These are phyloP conservation scores for Debaryomyces hansenii DNA, from an alignment of 805 yeast species.

Conservation along the genomic window DNA sequence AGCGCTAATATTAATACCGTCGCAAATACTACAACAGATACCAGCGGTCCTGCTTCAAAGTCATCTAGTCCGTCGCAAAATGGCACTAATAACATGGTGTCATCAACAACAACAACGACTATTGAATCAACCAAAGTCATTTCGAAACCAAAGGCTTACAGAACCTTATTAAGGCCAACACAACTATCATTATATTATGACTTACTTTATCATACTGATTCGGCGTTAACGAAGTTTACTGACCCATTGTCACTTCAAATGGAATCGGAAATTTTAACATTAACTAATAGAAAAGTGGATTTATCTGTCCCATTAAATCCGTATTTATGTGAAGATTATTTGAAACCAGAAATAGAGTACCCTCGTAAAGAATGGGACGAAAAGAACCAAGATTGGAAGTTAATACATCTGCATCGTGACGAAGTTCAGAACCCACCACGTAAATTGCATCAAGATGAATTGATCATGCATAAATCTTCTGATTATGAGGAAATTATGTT, in stretches of 20 bases:
- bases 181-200: constrained; percentile 83
- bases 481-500: constrained; percentile 91
- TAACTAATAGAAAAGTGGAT: constrained; percentile 77
- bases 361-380: constrained; percentile 48
- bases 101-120: constrained; percentile 5
- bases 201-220: constrained; percentile 78
- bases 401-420: constrained; percentile 32
- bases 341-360: constrained; percentile 47
- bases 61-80: constrained; percentile 3
- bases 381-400: constrained; percentile 29
- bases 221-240: constrained; percentile 68
- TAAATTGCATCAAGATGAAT: constrained; percentile 42
- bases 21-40: constrained; percentile 1
- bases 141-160: constrained; percentile 67
- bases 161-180: constrained; percentile 78
- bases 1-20: neutral
- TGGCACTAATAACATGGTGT: constrained; percentile 7
- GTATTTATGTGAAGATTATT: constrained; percentile 46
- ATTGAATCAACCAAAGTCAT: constrained; percentile 7
- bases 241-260: constrained; percentile 77
- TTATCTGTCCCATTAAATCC: constrained; percentile 75
- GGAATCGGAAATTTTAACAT: constrained; percentile 82
- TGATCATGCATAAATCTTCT: constrained; percentile 60
- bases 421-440: constrained; percentile 30
- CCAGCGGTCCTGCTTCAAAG: constrained; percentile 5